A percentile compares a stretch with the other conserved stretches of the same genome.
Conservation (phyloP, 176 grass and related monocot genomes). For the Eleusine coracana region DNA sequence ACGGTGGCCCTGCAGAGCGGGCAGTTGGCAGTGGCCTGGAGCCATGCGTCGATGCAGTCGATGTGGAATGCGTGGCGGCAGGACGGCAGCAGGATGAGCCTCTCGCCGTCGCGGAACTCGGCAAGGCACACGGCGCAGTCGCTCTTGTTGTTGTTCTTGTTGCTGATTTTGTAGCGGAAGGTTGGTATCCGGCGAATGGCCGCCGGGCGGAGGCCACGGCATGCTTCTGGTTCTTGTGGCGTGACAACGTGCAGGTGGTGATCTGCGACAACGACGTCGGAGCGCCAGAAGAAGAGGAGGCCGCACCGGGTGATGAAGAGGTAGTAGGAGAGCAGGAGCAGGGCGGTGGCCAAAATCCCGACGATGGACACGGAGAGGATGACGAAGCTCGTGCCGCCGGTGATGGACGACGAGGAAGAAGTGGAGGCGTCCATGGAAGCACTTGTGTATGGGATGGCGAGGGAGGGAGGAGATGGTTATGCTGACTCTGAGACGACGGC, state of each 20-base stretch:
- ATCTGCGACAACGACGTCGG: neutral
- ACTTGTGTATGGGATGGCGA: no score
- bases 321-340: slow-evolving; percentile 78
- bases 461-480: no score
- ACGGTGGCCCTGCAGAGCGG: slow-evolving; percentile 74
- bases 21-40: slow-evolving; percentile 74
- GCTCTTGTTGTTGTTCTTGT: neutral
- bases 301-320: slow-evolving; percentile 68
- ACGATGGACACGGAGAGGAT: slow-evolving; percentile 61
- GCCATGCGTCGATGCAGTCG: slow-evolving; percentile 97
- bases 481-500: no score
- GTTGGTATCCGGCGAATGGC: slow-evolving; percentile 65
- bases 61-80: slow-evolving; percentile 92
- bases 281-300: slow-evolving; percentile 41
- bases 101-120: slow-evolving; percentile 71
- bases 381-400: slow-evolving; percentile 39
- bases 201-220: slow-evolving; percentile 41
- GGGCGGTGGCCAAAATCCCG: slow-evolving; percentile 59
- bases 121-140: slow-evolving; percentile 82
- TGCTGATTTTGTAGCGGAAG: slow-evolving; percentile 41
- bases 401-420: neutral
- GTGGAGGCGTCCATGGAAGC: neutral
- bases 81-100: slow-evolving; percentile 62
- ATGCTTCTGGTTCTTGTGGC: neutral
- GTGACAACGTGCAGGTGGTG: slow-evolving; percentile 11